Percentiles rank a stretch among this genome's conserved stretches.
phyloP scores from a whole-genome alignment of 108 stramenopile species.

The Mediolabrus comicus region DNA sequence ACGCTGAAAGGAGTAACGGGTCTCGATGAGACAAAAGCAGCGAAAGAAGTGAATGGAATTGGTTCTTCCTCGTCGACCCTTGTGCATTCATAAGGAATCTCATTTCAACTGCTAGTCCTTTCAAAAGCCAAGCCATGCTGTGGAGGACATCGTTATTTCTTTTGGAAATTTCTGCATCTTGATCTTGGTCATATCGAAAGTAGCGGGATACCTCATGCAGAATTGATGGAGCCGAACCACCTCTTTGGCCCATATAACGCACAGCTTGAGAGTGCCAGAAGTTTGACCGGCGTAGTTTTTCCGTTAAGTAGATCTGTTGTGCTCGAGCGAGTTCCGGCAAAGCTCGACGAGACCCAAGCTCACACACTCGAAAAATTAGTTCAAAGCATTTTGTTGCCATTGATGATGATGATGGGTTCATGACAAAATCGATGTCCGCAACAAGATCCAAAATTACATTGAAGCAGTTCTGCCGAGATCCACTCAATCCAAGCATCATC shows the following conservation, averaged over 20 bases:
- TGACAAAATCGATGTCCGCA: conserved; percentile 37
- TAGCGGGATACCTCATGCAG: conserved; percentile 31
- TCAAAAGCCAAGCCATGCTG: conserved; percentile 70
- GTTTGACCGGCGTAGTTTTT: conserved; percentile 17
- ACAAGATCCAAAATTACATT: conserved; percentile 61
- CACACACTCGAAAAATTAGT: conserved; percentile 55
- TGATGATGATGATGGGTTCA: conserved; percentile 31
- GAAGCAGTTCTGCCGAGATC: conserved; percentile 50
- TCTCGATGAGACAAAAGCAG: conserved; percentile 39
- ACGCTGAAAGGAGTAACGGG: conserved; percentile 27
- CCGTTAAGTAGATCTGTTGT: conserved; percentile 13
- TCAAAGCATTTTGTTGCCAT: conserved; percentile 68
- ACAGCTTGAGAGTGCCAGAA: conserved; percentile 41
- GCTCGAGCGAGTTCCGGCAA: conserved; percentile 7
- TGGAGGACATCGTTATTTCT: conserved; percentile 52
- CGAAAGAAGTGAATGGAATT: conserved; percentile 28
- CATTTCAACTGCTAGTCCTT: conserved; percentile 66
- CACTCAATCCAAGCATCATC: conserved; percentile 29
- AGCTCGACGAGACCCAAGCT: conserved; percentile 8
- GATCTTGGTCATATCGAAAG: conserved; percentile 28
- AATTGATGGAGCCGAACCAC: conserved; percentile 33
- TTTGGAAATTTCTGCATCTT: conserved; percentile 27
- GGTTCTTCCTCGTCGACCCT: not conserved
- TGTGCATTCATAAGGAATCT: conserved; percentile 14
- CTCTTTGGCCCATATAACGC: conserved; percentile 26